Percentiles rank a stretch among this genome's conserved stretches.
phyloP scores from a whole-genome alignment of 768 basidiomycete species.

The Heimioporus sp. region DNA sequence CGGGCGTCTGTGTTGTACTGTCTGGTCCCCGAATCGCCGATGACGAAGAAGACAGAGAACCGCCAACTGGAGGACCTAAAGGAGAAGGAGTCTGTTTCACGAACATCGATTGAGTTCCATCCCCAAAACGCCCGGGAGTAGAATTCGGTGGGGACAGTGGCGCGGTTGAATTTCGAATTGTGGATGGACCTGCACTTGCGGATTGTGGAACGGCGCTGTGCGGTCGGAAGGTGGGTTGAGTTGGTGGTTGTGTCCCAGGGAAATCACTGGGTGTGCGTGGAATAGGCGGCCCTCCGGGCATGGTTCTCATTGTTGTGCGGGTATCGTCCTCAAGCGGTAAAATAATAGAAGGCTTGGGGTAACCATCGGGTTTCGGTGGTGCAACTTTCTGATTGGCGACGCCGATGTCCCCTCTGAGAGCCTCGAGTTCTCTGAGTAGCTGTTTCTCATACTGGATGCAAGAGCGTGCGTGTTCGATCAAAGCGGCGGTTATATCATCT shows the following conservation, averaged over 20 bases:
- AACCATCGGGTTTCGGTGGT: slow-evolving; percentile 44
- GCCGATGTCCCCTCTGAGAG: slow-evolving; percentile 72
- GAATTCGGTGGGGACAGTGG: slow-evolving; percentile 32
- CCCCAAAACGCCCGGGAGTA: slow-evolving; percentile 61
- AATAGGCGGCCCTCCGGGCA: slow-evolving; percentile 22
- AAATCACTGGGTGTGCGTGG: slow-evolving; percentile 21
- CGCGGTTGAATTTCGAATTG: slow-evolving; percentile 16
- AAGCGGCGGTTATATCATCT: slow-evolving; percentile 84
- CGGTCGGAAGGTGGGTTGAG: slow-evolving; percentile 27
- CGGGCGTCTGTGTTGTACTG: slow-evolving; percentile 6
- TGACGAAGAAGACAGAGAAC: slow-evolving; percentile 37
- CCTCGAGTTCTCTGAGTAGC: slow-evolving; percentile 82
- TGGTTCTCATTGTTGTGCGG: slow-evolving; percentile 24
- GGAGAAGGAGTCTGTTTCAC: slow-evolving; percentile 47
- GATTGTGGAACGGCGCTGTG: slow-evolving; percentile 42
- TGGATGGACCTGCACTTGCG: slow-evolving; percentile 56
- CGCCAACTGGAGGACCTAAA: slow-evolving; percentile 31
- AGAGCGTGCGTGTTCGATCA: slow-evolving; percentile 91
- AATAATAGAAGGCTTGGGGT: slow-evolving; percentile 59
- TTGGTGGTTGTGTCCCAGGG: slow-evolving; percentile 12
- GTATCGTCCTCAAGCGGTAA: slow-evolving; percentile 64
- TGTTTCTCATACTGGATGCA: slow-evolving; percentile 92
- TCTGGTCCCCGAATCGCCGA: slow-evolving; percentile 23
- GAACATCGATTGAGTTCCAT: slow-evolving; percentile 83
- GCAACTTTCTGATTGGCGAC: slow-evolving; percentile 61